Evolutionary conservation across 257 asterid genomes (phyloP).

Genomic region (Henckelia pumila): DNA sequence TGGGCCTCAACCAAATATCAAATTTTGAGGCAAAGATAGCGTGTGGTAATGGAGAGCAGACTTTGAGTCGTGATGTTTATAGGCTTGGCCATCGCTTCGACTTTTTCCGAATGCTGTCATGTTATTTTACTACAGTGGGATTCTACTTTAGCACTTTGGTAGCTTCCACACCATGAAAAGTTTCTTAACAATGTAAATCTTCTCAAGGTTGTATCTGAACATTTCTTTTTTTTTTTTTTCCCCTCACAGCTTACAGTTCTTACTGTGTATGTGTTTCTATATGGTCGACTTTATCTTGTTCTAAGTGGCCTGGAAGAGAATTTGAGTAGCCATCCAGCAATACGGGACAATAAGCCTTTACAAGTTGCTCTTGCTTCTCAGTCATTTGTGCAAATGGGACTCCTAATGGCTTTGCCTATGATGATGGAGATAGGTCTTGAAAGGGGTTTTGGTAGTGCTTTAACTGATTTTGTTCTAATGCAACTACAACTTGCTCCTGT

Average conservation of each 20-base stretch:
- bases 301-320: slow-evolving; percentile 83
- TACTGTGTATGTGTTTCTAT: slow-evolving; percentile 80
- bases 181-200: neutral
- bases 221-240: neutral
- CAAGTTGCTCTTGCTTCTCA: slow-evolving; percentile 99
- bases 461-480: slow-evolving; percentile 87
- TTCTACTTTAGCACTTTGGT: slow-evolving; percentile 91
- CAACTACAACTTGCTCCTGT: slow-evolving; percentile 92
- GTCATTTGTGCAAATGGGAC: slow-evolving; percentile 85
- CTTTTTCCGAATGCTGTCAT: slow-evolving; percentile 95
- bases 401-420: slow-evolving; percentile 96
- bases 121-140: slow-evolving; percentile 85
- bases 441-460: slow-evolving; percentile 77
- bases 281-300: slow-evolving; percentile 92
- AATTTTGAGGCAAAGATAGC: slow-evolving; percentile 92
- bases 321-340: slow-evolving; percentile 71
- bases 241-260: slow-evolving; percentile 78
- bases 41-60: slow-evolving; percentile 95
- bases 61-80: slow-evolving; percentile 89
- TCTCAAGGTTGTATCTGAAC: slow-evolving; percentile 24
- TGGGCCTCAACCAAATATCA: slow-evolving; percentile 94
- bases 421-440: slow-evolving; percentile 99
- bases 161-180: slow-evolving; percentile 25
- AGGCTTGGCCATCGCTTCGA: slow-evolving; percentile 97
- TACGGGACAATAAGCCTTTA: slow-evolving; percentile 83